Percentiles rank a stretch among this genome's conserved stretches.
These are phyloP conservation scores for Botrytis medusae DNA, from an alignment of 2,329 filamentous ascomycete genomes.

Conservation along the genomic window DNA sequence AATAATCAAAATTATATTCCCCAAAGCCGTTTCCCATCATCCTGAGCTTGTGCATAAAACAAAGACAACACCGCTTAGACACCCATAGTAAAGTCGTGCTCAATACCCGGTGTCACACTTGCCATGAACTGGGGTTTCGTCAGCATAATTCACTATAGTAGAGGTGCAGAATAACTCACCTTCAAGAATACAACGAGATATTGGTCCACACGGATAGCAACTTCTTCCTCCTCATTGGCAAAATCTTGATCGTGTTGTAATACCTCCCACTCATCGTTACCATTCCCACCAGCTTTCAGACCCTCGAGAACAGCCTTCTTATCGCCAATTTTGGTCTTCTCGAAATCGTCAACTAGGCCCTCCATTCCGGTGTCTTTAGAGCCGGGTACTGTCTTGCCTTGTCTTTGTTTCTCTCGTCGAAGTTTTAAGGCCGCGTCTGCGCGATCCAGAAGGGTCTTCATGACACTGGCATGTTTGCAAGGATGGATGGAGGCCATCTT, in stretches of 20 bases:
- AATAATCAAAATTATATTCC: conserved; percentile 3
- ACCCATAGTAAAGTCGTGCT: conserved; percentile 97
- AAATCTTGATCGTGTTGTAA: conserved; percentile 58
- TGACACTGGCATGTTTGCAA: conserved; percentile 95
- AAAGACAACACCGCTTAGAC: conserved; percentile 52
- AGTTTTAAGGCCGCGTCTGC: conserved; percentile 91
- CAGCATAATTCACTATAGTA: background rate
- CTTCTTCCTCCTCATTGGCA: conserved; percentile 64
- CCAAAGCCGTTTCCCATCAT: background rate
- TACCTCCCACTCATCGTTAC: conserved; percentile 65
- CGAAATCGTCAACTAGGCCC: conserved; percentile 79
- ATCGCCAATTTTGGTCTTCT: conserved; percentile 57
- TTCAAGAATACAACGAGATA: conserved; percentile 86
- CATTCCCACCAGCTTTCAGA: conserved; percentile 51
- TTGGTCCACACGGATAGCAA: conserved; percentile 83
- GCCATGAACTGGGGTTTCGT: conserved; percentile 66
- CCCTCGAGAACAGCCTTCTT: conserved; percentile 40
- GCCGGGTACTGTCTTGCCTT: conserved; percentile 50
- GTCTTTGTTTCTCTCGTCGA: conserved; percentile 75
- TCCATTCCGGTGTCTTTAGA: conserved; percentile 66
- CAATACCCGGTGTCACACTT: conserved; percentile 92
- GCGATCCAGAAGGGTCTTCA: conserved; percentile 95
- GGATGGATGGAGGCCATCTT: conserved; percentile 98
- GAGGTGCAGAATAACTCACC: conserved; percentile 45
- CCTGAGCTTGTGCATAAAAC: background rate